Percentiles rank a stretch among this genome's conserved stretches.
Evolutionary conservation across 148 eudicot genomes (phyloP).

Genomic region (Diospyros lotus): DNA sequence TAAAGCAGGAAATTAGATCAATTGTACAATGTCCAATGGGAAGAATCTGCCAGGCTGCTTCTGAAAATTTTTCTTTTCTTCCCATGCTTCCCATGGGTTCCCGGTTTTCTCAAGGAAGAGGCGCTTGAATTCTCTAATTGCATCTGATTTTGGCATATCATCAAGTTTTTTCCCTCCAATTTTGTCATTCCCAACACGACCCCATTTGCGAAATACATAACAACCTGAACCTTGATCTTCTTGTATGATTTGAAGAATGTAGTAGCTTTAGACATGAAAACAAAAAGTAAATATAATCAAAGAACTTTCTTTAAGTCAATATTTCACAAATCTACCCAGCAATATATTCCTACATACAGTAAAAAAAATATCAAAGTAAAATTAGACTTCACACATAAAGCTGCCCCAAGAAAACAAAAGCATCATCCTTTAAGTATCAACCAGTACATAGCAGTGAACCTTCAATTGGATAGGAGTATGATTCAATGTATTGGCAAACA

Average conservation of each 20-base stretch:
- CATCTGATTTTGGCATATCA: conserved; percentile 63
- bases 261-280: conserved; percentile 56
- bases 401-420: not conserved
- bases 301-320: not conserved
- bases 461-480: not conserved
- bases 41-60: conserved; percentile 86
- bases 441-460: not conserved
- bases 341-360: not conserved
- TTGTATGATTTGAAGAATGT: conserved; percentile 93
- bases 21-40: conserved; percentile 86
- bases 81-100: conserved; percentile 92
- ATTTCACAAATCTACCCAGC: not conserved
- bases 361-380: not conserved
- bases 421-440: not conserved
- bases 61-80: conserved; percentile 55
- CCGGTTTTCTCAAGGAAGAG: conserved; percentile 93
- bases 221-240: conserved; percentile 89
- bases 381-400: not conserved
- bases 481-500: not conserved
- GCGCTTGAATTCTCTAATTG: conserved; percentile 68
- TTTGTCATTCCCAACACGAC: conserved; percentile 83
- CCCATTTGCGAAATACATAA: conserved; percentile 95
- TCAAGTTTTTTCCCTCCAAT: conserved; percentile 76
- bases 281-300: not conserved
- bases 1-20: not conserved